Conservation (phyloP, 345 rosid species). For the Laguncularia racemosa region DNA sequence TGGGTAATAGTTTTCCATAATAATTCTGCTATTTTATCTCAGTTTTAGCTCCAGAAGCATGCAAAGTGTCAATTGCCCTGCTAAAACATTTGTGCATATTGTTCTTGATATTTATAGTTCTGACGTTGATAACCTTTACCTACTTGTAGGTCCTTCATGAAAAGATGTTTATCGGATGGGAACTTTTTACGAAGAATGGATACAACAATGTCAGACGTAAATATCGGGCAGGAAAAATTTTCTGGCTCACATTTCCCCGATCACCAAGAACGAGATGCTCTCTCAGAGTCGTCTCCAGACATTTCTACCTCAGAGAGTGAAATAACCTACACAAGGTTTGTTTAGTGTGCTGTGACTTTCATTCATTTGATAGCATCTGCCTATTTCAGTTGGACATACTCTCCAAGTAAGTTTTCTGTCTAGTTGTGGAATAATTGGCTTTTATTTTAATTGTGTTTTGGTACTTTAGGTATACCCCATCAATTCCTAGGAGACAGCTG, state of each 20-base stretch:
- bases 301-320: conserved; percentile 72
- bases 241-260: conserved; percentile 34
- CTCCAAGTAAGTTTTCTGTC: too few species aligned
- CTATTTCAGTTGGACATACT: background rate
- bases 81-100: too few species aligned
- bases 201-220: conserved; percentile 38
- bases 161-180: conserved; percentile 92
- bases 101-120: too few species aligned
- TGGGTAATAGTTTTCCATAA: too few species aligned
- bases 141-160: conserved; percentile 55
- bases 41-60: too few species aligned
- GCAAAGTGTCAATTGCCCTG: too few species aligned
- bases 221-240: conserved; percentile 37
- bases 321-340: conserved; percentile 68
- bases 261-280: conserved; percentile 34
- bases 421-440: conserved; percentile 1
- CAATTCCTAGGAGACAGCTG: conserved; percentile 63
- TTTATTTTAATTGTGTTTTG: conserved; percentile 10
- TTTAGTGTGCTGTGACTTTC: conserved; percentile 6
- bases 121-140: background rate
- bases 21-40: too few species aligned
- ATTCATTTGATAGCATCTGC: background rate
- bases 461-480: conserved; percentile 55
- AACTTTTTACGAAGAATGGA: conserved; percentile 51
- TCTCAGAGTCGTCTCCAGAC: conserved; percentile 83